These are phyloP conservation scores for Podila minutissima DNA, from an alignment of 192 early-diverging fungal genomes.

Conservation along the genomic window DNA sequence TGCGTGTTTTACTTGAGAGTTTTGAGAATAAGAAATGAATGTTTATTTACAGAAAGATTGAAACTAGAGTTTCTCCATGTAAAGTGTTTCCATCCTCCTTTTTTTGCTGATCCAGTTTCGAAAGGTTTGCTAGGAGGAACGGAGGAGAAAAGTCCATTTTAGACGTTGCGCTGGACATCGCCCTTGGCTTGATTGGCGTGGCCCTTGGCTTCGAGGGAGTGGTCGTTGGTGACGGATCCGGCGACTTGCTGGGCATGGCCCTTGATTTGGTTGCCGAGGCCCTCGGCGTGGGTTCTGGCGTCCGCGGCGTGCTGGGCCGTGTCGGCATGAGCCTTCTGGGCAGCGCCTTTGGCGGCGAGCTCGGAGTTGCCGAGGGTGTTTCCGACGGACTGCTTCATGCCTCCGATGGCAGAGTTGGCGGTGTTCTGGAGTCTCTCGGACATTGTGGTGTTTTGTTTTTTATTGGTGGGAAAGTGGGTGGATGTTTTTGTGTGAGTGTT, in stretches of 20 bases:
- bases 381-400: background rate
- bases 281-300: background rate
- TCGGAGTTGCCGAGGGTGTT: background rate
- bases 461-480: background rate
- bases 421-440: background rate
- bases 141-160: background rate
- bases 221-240: background rate
- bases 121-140: no score
- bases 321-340: background rate
- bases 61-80: no score
- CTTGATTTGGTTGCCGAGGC: background rate
- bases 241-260: background rate
- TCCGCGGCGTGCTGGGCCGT: background rate
- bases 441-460: background rate
- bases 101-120: no score
- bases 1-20: no score
- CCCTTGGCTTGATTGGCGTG: slow-evolving; percentile 1
- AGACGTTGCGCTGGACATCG: slow-evolving; percentile 3
- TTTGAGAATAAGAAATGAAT: no score
- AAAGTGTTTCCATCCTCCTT: no score
- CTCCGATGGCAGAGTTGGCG: background rate
- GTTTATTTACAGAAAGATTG: no score
- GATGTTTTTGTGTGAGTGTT: background rate
- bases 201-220: background rate
- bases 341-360: background rate